phyloP scores from a whole-genome alignment of 2,329 filamentous ascomycete species.

The Trichoderma koningiopsis region DNA sequence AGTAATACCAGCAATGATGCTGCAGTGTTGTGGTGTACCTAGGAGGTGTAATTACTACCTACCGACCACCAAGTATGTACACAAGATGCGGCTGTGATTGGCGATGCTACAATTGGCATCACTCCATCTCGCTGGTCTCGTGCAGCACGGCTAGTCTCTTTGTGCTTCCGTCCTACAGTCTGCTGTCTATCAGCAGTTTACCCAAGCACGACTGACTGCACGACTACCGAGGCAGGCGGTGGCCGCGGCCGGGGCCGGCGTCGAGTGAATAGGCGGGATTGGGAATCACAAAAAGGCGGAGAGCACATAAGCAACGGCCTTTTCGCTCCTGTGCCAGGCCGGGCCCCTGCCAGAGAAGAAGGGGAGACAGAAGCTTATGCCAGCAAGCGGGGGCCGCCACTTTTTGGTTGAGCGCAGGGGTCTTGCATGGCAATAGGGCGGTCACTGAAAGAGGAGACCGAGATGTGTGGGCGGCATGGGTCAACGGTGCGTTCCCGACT shows the following conservation, averaged over 20 bases:
- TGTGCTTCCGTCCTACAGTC: not conserved
- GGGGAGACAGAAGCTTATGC: not conserved
- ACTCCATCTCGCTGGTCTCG: not conserved
- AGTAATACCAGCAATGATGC: not conserved
- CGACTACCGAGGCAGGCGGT: constrained; percentile 1
- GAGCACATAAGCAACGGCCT: constrained; percentile 15
- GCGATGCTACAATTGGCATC: not conserved
- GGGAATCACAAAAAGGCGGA: constrained; percentile 20
- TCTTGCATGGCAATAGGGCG: constrained; percentile 22
- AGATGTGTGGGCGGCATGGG: not conserved
- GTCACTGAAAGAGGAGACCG: constrained; percentile 21
- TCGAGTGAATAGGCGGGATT: constrained; percentile 14
- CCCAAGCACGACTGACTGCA: not conserved
- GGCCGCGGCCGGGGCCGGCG: not conserved
- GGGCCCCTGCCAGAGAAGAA: not conserved
- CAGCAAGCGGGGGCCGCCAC: constrained; percentile 24
- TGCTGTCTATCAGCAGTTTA: too few relatives aligned
- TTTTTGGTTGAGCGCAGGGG: constrained; percentile 17
- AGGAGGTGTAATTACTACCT: too few relatives aligned
- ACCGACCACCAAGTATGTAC: too few relatives aligned
- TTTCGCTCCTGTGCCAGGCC: constrained; percentile 6
- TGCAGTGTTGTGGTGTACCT: too few relatives aligned
- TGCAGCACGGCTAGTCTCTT: not conserved
- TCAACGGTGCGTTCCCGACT: constrained; percentile 9
- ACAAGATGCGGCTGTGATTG: not conserved